Evolutionary conservation across 345 rosid species (phyloP).

Genomic region (Excoecaria agallocha): DNA sequence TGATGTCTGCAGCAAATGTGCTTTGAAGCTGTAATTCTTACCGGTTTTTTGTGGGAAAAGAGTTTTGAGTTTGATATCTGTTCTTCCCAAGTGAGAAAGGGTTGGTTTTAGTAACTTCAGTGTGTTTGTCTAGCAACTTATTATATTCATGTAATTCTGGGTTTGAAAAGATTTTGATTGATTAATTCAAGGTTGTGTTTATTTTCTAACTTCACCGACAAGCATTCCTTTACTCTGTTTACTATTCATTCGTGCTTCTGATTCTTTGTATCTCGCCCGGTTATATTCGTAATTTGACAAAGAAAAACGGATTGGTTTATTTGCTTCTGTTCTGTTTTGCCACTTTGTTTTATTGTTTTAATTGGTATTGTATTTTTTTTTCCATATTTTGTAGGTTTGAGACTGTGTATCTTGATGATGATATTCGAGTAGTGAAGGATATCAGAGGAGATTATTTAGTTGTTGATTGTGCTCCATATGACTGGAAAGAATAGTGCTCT

Average conservation of each 20-base stretch:
- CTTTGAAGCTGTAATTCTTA: not conserved
- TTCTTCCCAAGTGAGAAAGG: not conserved
- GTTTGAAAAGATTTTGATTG: not conserved
- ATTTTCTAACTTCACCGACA: not conserved
- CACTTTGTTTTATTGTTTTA: not conserved
- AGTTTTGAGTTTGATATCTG: not conserved
- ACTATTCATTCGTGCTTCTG: not conserved
- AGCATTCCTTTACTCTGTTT: not conserved
- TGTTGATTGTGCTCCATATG: conserved; percentile 61
- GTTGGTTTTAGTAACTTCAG: not conserved
- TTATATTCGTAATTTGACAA: not conserved
- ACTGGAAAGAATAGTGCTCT: conserved; percentile 39
- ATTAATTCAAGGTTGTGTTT: not conserved
- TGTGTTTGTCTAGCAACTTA: not conserved
- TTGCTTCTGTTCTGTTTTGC: not conserved
- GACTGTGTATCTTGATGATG: conserved; percentile 56
- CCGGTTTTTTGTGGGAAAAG: not conserved
- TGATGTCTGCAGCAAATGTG: not conserved
- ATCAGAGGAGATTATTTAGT: conserved; percentile 70
- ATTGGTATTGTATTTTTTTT: not conserved
- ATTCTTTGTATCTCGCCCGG: not conserved
- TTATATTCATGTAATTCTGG: not conserved
- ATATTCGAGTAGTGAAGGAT: conserved; percentile 75
- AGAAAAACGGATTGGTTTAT: not conserved
- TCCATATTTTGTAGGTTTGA: conserved; percentile 52